Evolutionary conservation across 139 green algal genomes (phyloP), one percentile per base, ranked within the genome.

Genomic region (Micractinium conductrix): DNA sequence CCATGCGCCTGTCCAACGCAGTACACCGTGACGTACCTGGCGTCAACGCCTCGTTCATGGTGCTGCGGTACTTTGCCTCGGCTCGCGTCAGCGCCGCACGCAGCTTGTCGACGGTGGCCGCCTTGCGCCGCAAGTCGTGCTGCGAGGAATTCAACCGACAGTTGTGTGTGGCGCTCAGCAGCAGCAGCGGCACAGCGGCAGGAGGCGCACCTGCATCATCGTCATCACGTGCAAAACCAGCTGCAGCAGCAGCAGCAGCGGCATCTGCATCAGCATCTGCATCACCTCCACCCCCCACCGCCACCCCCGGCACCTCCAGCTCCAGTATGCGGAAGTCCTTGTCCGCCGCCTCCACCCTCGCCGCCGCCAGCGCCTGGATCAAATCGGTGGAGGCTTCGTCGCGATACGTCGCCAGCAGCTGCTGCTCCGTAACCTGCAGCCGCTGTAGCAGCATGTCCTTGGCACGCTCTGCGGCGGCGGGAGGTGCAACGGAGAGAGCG

Each of bases 341-440:
- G 62, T 86, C 43, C 12, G 75, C 81, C 26, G 70, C 74, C 62
- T 86, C 81, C 44, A 83, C 81, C 4, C 63, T 48, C 45, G 68
- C 63, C 30, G 26, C 37, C 0, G 74, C 76, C 76, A 86, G 44
- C 4, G 69, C 78, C 60, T 58, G 78, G 28, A 83, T 83, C 22
- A 83, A 26, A n/a, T 83, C 78, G 2, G 17, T 48, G 21, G 78
- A 14, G 0, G 78, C 78, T 9, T 83, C 78, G 40, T 83, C 78
- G n/a, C 78, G 62, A 43, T 50, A 83, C 6, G 42, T 65, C 26
- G 78, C 78, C 60, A 83, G 78, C 60, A 83, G 78, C 78, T 83
- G 78, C 78, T 44, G 42, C 78, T 83, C 78, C 0, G 78, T 62
- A 6, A 19, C 48, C 21, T 40, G 42, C 62, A 83, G 78, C 30